Evolutionary conservation across 2,329 filamentous ascomycete species (phyloP).

Genomic region (Colletotrichum tanaceti): DNA sequence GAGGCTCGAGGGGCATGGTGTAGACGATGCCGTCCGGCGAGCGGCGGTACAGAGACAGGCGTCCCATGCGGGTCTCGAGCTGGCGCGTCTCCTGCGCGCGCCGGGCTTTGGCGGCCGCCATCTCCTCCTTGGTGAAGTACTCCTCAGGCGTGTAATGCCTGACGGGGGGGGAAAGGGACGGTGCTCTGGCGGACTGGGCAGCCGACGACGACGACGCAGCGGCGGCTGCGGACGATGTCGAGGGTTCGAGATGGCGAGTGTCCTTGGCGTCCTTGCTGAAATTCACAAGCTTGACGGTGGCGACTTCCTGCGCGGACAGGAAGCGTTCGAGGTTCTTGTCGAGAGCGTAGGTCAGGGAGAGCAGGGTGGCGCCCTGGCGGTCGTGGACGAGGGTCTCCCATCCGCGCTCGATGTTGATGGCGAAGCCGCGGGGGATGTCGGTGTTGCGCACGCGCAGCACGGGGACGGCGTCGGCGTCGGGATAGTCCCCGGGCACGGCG

Average conservation of each 20-base stretch:
- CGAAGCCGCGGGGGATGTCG: conserved; percentile 76
- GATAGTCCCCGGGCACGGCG: conserved; percentile 73
- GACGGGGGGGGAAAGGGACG: conserved; percentile 30
- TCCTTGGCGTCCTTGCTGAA: conserved; percentile 66
- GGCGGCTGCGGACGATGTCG: not conserved
- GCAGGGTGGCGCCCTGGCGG: conserved; percentile 67
- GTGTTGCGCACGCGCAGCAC: conserved; percentile 73
- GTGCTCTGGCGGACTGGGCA: conserved; percentile 4
- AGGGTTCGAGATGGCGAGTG: conserved; percentile 57
- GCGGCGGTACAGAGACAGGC: conserved; percentile 74
- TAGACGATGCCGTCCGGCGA: conserved; percentile 77
- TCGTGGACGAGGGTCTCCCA: conserved; percentile 74
- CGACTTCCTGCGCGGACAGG: conserved; percentile 75
- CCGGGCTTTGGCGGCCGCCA: conserved; percentile 69
- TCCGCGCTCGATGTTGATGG: conserved; percentile 80
- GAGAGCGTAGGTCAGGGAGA: conserved; percentile 75
- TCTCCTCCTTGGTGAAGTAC: conserved; percentile 69
- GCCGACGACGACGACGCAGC: not conserved
- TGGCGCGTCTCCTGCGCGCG: conserved; percentile 76
- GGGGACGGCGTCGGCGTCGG: conserved; percentile 65
- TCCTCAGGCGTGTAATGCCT: conserved; percentile 56
- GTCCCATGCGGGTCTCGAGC: conserved; percentile 79
- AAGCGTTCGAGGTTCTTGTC: conserved; percentile 79
- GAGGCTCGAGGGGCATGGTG: conserved; percentile 76
- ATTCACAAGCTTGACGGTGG: conserved; percentile 76